These are phyloP conservation scores for Zasmidium citrigriseum DNA, from an alignment of 2,329 filamentous ascomycete genomes.

Conservation along the genomic window DNA sequence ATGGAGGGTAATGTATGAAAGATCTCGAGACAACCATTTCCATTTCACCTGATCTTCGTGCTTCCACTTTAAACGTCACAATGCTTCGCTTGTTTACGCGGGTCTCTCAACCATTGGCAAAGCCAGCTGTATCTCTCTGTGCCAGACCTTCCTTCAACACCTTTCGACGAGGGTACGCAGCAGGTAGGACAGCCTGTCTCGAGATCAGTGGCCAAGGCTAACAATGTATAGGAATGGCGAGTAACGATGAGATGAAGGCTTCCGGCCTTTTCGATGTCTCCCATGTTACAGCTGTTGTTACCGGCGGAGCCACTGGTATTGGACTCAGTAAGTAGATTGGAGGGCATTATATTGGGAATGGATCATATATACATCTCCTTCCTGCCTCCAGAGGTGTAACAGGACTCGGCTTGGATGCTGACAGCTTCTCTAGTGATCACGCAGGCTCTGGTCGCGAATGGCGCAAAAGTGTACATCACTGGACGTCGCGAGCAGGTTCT, in stretches of 20 bases:
- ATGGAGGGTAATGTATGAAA: neutral
- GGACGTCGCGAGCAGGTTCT: conserved; percentile 48
- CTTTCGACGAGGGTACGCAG: neutral
- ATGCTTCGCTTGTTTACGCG: conserved; percentile 14
- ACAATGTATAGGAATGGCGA: neutral
- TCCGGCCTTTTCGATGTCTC: conserved; percentile 49
- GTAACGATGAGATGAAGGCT: conserved; percentile 43
- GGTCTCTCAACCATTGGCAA: neutral
- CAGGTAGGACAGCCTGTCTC: neutral
- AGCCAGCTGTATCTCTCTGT: neutral
- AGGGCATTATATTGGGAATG: no score
- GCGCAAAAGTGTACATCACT: conserved; percentile 50
- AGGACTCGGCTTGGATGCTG: no score
- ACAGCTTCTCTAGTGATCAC: conserved; percentile 33
- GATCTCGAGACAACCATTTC: neutral
- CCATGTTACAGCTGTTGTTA: conserved; percentile 48
- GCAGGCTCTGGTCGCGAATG: conserved; percentile 38
- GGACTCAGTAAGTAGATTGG: conserved; percentile 23
- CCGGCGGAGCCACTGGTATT: conserved; percentile 48
- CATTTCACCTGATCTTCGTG: neutral
- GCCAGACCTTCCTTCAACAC: neutral
- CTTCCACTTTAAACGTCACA: conserved; percentile 14
- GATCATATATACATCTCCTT: no score
- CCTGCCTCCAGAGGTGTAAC: no score
- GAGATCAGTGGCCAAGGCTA: neutral